Percentiles rank a stretch among this genome's conserved stretches.
Conservation (phyloP, 2,329 filamentous ascomycete genomes). For the Hypoxylon sp. region DNA sequence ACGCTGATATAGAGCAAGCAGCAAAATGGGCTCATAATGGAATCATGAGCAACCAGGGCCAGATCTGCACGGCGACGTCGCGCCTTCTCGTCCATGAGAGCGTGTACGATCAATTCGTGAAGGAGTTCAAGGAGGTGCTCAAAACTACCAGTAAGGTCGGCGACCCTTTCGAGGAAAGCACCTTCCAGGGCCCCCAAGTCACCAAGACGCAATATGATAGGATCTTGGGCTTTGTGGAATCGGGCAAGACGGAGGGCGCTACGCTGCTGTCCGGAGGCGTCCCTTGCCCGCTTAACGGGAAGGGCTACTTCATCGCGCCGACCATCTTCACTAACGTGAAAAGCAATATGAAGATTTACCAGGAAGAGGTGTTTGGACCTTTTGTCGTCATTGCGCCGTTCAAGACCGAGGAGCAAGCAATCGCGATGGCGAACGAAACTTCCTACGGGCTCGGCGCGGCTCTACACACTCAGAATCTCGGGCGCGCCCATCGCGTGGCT, state of each 20-base stretch:
- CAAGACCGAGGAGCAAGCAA: constrained; percentile 60
- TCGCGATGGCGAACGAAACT: constrained; percentile 64
- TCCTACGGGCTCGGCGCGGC: constrained; percentile 74
- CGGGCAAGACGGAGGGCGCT: constrained; percentile 79
- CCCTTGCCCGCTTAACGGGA: constrained; percentile 57
- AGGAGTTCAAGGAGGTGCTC: constrained; percentile 72
- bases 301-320: constrained; percentile 64
- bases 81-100: constrained; percentile 74
- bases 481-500: constrained; percentile 63
- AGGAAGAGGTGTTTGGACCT: constrained; percentile 64
- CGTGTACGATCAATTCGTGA: constrained; percentile 74
- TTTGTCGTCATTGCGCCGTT: constrained; percentile 61
- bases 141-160: constrained; percentile 74
- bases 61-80: constrained; percentile 76
- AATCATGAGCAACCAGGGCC: constrained; percentile 73
- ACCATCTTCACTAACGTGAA: constrained; percentile 62
- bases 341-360: constrained; percentile 61
- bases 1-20: constrained; percentile 76
- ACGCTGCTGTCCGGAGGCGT: constrained; percentile 74
- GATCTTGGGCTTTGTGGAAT: constrained; percentile 77
- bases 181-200: constrained; percentile 82
- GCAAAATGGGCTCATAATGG: constrained; percentile 70
- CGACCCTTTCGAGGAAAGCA: constrained; percentile 77
- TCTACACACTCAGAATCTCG: constrained; percentile 73
- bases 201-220: constrained; percentile 79